Conservation (phyloP, 2,329 filamentous ascomycete species). For the Beauveria rudraprayagi region DNA sequence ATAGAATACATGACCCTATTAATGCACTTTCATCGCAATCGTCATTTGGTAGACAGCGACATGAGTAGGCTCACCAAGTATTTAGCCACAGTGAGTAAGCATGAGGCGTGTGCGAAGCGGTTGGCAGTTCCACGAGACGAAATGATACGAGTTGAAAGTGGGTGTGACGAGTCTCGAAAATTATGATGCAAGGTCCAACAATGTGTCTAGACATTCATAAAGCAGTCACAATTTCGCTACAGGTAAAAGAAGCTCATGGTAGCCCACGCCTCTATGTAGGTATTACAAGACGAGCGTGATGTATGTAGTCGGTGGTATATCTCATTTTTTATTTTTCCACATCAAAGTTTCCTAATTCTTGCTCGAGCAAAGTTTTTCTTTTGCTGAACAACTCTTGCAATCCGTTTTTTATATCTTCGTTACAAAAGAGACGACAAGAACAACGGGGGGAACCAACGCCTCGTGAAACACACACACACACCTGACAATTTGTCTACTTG, state of each 20-base stretch:
- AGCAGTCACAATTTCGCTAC: neutral
- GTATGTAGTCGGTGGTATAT: neutral
- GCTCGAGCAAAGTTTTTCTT: constrained; percentile 10
- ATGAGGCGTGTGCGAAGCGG: too few relatives aligned
- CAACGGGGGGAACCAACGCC: constrained; percentile 11
- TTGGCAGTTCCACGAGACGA: too few relatives aligned
- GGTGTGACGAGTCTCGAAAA: constrained; percentile 15
- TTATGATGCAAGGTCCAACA: constrained; percentile 25
- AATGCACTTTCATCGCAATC: neutral
- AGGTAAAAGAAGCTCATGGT: neutral
- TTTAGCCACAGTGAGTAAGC: too few relatives aligned
- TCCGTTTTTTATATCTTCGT: neutral
- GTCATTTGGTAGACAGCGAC: neutral
- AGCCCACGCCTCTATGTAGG: too few relatives aligned
- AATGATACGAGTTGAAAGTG: neutral
- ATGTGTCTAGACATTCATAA: constrained; percentile 21
- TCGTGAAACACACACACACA: constrained; percentile 18
- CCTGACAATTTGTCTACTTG: constrained; percentile 54
- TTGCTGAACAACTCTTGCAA: constrained; percentile 16
- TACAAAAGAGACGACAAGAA: constrained; percentile 13
- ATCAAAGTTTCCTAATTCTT: constrained; percentile 1
- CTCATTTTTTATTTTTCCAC: constrained; percentile 5
- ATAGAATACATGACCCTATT: neutral
- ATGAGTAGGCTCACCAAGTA: neutral
- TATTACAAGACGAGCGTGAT: neutral